phyloP scores from a whole-genome alignment of 2,329 filamentous ascomycete species.

The Fusarium lateritium region DNA sequence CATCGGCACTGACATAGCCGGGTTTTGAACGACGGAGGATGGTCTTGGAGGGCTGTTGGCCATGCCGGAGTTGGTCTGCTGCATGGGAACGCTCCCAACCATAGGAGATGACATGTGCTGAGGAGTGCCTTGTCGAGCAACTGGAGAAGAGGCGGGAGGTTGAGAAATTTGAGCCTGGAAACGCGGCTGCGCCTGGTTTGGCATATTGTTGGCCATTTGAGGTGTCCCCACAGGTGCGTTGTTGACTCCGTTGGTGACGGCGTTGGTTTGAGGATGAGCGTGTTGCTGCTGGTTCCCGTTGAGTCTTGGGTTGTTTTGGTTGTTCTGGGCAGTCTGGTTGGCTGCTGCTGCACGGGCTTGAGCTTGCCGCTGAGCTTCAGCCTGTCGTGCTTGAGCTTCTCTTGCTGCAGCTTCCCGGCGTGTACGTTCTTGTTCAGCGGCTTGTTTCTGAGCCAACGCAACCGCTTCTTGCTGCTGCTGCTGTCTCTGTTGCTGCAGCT shows the following conservation, averaged over 20 bases:
- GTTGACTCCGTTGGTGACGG: constrained; percentile 54
- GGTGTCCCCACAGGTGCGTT: constrained; percentile 58
- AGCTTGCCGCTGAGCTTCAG: constrained; percentile 56
- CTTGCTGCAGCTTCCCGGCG: constrained; percentile 56
- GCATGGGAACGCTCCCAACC: constrained; percentile 74
- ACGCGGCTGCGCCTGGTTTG: constrained; percentile 59
- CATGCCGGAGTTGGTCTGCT: constrained; percentile 76
- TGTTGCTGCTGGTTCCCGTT: constrained; percentile 53
- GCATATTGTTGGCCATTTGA: constrained; percentile 58
- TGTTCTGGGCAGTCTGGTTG: constrained; percentile 48
- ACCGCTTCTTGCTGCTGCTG: constrained; percentile 61
- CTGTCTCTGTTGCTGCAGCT: constrained; percentile 63
- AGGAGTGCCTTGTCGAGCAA: constrained; percentile 74
- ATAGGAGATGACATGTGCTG: constrained; percentile 77
- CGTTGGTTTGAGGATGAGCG: constrained; percentile 57
- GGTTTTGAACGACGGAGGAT: constrained; percentile 74
- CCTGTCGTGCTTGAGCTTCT: constrained; percentile 56
- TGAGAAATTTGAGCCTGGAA: constrained; percentile 72
- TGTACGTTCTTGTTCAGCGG: constrained; percentile 59
- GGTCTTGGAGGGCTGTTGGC: constrained; percentile 77
- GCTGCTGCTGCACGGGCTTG: constrained; percentile 51
- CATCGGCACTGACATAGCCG: constrained; percentile 72
- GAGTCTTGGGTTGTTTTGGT: constrained; percentile 48
- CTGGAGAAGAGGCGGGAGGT: constrained; percentile 77
- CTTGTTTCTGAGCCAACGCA: constrained; percentile 62